phyloP scores from a whole-genome alignment of 2,329 filamentous ascomycete genomes.

The Colletotrichum graminicola region DNA sequence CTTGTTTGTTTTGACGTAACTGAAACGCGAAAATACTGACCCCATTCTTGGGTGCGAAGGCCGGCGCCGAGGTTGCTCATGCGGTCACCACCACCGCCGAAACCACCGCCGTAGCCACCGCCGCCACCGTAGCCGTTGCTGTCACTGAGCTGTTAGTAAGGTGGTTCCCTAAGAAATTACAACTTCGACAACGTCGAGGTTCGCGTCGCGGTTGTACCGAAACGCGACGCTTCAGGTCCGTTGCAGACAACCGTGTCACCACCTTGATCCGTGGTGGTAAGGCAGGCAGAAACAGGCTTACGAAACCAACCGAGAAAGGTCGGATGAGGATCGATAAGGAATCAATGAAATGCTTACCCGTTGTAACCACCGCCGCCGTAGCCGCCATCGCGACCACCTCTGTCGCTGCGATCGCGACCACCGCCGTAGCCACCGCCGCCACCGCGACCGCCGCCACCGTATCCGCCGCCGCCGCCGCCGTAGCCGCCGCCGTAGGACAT shows the following conservation, averaged over 20 bases:
- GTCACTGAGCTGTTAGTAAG: conserved; percentile 60
- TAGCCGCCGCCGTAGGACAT: conserved; percentile 62
- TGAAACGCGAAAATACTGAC: conserved; percentile 66
- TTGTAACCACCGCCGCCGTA: conserved; percentile 56
- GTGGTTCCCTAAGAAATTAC: conserved; percentile 31
- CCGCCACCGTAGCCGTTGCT: conserved; percentile 62
- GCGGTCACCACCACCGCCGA: conserved; percentile 79
- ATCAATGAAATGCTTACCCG: conserved; percentile 53
- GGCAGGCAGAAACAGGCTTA: conserved; percentile 24
- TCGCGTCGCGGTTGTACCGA: neutral
- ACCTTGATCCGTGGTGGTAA: conserved; percentile 12
- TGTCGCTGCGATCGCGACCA: conserved; percentile 33
- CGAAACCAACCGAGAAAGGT: conserved; percentile 45
- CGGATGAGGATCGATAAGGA: conserved; percentile 42
- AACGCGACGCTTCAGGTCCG: conserved; percentile 3
- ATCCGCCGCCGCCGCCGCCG: conserved; percentile 45
- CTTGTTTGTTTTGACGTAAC: neutral
- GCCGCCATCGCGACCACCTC: conserved; percentile 47
- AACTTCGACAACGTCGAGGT: conserved; percentile 1
- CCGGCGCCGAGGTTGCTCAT: conserved; percentile 93
- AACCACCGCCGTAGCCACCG: conserved; percentile 58
- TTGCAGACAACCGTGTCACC: neutral
- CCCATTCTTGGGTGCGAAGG: conserved; percentile 90
- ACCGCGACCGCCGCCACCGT: conserved; percentile 49
- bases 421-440: conserved; percentile 45